These are phyloP conservation scores for Aquilaria yunnanensis DNA, from an alignment of 345 rosid genomes.

Conservation along the genomic window DNA sequence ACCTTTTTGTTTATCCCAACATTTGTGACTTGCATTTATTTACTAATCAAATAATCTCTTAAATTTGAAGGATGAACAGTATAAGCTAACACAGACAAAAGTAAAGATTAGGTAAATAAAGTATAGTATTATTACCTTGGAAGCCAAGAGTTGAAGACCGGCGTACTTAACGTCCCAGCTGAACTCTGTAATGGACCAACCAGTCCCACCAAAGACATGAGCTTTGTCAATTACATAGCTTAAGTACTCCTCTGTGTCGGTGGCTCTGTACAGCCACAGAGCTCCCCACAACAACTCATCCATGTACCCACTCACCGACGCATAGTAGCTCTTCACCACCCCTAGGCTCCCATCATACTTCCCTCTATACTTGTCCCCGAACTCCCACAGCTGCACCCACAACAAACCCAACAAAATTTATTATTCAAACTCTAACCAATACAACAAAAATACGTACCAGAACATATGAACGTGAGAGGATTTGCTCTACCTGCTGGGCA, in stretches of 20 bases:
- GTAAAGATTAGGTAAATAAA: no score
- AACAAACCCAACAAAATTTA: background rate
- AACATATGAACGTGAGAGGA: no score
- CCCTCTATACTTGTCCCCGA: constrained; percentile 76
- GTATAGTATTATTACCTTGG: constrained; percentile 43
- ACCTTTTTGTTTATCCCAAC: no score
- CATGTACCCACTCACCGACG: constrained; percentile 92
- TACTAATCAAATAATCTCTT: background rate
- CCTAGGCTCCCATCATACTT: constrained; percentile 66
- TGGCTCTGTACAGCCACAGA: constrained; percentile 88
- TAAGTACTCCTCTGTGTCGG: constrained; percentile 60
- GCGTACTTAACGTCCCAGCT: constrained; percentile 99
- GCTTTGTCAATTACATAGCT: constrained; percentile 58
- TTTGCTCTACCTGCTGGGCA: constrained; percentile 60
- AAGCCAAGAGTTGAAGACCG: constrained; percentile 71
- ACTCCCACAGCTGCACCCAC: constrained; percentile 65
- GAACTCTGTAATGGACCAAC: constrained; percentile 91
- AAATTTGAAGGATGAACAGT: background rate
- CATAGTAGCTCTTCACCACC: constrained; percentile 77
- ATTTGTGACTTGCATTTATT: background rate
- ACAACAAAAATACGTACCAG: no score
- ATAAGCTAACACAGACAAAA: background rate
- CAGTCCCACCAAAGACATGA: constrained; percentile 59
- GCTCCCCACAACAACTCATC: constrained; percentile 98
- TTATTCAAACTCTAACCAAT: background rate